Evolutionary conservation across 805 yeast genomes (phyloP), one percentile per base, ranked within the genome.

Genomic region (Hanseniaspora guilliermondii): DNA sequence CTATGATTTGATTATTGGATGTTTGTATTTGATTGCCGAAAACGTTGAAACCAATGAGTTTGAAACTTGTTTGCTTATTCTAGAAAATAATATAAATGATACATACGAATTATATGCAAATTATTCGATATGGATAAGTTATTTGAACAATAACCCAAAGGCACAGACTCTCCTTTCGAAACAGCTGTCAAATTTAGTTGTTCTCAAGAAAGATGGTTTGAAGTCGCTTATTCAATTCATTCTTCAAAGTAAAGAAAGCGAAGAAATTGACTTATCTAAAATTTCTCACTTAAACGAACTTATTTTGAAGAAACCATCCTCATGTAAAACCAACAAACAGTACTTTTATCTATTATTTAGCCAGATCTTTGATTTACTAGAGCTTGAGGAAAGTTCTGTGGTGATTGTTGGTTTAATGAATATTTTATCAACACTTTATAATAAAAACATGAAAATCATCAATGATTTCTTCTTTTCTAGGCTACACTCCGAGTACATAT

Each of bases 231-330:
- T 88, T 30, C 97, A 91, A 65, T 79, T 85, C 58, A 73, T 85
- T 0, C 70, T 85, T 14, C 95, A 95, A 0, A 70, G 85, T 25
- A 71, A 96, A 55, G 94, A 87, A 41, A 73, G 75, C 53, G 91
- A 83, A 55, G 80, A 79, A 12, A 67, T 87, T 14, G 81, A 80
- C 58, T 66, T 80, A n/a, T 79, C 78, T 33, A 83, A 80, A 59
- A 72, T 86, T 47, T 79, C 78, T 27, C 77, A 81, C 56, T 84
- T 86, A 1, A 78, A 85, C n/a, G 76, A 74, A 41, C 73, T 87
- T 2, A 65, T 91, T 16, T 64, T 83, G 30, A 67, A 81, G 17
- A 81, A 80, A 57, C 96, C 97, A 0, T 68, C 38, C 16, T 27
- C 67, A 47, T 61, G 63, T 0, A 61, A 82, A 8, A 54, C 72